These are phyloP conservation scores for Hyaloscypha variabilis DNA, from an alignment of 495 filamentous ascomycete genomes.

Conservation along the genomic window DNA sequence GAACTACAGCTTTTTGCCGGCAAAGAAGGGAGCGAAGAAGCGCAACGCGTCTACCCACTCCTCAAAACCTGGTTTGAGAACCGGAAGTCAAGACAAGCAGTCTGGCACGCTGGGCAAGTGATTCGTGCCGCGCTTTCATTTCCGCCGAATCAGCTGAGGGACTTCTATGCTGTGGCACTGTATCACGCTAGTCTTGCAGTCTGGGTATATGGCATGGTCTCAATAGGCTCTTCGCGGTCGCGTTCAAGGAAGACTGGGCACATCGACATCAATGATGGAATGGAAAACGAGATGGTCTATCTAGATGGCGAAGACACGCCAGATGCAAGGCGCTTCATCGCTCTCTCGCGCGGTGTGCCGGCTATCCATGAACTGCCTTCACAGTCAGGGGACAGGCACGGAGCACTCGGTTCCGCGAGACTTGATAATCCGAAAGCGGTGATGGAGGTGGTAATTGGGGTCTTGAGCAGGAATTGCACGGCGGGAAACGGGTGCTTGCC, in stretches of 20 bases:
- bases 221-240: slow-evolving; percentile 29
- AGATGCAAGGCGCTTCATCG: slow-evolving; percentile 1
- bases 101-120: slow-evolving; percentile 67
- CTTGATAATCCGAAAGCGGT: slow-evolving; percentile 41
- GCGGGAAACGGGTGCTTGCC: slow-evolving; percentile 26
- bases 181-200: slow-evolving; percentile 62
- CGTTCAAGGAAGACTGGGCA: slow-evolving; percentile 13
- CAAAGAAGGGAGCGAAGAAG: slow-evolving; percentile 63
- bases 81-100: slow-evolving; percentile 53
- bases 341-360: not conserved
- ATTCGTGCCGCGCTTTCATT: slow-evolving; percentile 55
- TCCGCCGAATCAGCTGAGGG: slow-evolving; percentile 48
- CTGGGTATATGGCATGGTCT: slow-evolving; percentile 61
- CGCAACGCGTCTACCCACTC: slow-evolving; percentile 52
- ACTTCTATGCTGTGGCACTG: slow-evolving; percentile 61
- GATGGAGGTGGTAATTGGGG: slow-evolving; percentile 48
- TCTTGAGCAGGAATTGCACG: slow-evolving; percentile 49
- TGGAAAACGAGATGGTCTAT: slow-evolving; percentile 9
- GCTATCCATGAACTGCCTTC: slow-evolving; percentile 13
- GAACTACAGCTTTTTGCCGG: slow-evolving; percentile 67
- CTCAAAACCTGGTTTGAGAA: slow-evolving; percentile 56
- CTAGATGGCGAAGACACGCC: slow-evolving; percentile 10
- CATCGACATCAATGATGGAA: slow-evolving; percentile 14
- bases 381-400: not conserved
- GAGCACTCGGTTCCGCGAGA: not conserved